A percentile compares a stretch with the other conserved stretches of the same genome.
Evolutionary conservation across 768 basidiomycete genomes (phyloP).

Genomic region (Phaffia australis): DNA sequence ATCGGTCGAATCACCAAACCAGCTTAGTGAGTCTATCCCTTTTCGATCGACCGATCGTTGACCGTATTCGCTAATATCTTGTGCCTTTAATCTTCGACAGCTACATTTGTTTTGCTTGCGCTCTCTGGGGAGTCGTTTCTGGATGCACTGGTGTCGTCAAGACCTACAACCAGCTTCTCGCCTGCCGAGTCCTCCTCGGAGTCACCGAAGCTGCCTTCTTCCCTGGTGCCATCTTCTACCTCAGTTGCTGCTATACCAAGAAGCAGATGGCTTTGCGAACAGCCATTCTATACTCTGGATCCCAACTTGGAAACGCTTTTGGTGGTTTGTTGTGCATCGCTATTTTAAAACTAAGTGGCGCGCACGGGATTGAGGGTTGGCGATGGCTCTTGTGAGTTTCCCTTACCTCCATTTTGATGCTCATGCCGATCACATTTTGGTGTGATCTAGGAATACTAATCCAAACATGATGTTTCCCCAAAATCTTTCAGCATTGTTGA

Average conservation of each 20-base stretch:
- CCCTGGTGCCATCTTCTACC: conserved; percentile 34
- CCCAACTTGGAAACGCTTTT: conserved; percentile 32
- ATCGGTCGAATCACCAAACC: not conserved
- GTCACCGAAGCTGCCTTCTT: conserved; percentile 29
- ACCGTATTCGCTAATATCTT: not conserved
- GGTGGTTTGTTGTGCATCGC: conserved; percentile 34
- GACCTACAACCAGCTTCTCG: conserved; percentile 30
- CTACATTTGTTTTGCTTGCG: conserved; percentile 32
- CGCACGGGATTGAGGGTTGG: conserved; percentile 36
- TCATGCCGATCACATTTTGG: not conserved
- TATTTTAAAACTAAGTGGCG: conserved; percentile 31
- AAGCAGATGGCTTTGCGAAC: conserved; percentile 27
- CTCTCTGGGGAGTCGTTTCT: conserved; percentile 32
- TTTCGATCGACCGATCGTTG: not conserved
- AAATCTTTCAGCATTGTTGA: conserved; percentile 13
- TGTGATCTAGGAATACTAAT: not conserved
- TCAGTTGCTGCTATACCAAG: conserved; percentile 29
- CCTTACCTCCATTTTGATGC: conserved; percentile 22
- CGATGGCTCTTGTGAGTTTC: conserved; percentile 29
- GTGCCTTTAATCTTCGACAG: conserved; percentile 31
- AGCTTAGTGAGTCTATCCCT: not conserved
- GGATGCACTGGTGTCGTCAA: conserved; percentile 32
- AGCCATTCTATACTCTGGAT: conserved; percentile 32
- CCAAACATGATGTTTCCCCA: not conserved
- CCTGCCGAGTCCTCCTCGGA: conserved; percentile 30